Conservation (phyloP, 371 early-diverging fungal genomes). For the Lichtheimia ornata region DNA sequence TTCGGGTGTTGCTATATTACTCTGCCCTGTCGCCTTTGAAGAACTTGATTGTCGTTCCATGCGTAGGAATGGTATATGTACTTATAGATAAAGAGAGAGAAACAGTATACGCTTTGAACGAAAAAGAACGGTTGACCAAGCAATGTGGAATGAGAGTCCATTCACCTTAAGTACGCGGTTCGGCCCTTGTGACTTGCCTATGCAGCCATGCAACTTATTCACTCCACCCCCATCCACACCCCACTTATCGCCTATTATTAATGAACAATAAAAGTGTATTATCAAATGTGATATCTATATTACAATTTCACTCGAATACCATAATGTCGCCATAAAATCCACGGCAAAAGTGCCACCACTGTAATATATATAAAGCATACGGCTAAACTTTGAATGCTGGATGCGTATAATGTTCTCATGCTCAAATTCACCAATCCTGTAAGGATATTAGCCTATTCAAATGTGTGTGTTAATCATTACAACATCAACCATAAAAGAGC, state of each 20-base stretch:
- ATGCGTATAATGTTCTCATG: conserved; percentile 26
- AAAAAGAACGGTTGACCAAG: no score
- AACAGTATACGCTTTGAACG: no score
- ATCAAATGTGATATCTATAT: neutral
- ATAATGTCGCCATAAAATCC: conserved; percentile 21
- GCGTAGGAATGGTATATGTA: no score
- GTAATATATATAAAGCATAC: conserved; percentile 19
- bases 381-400: conserved; percentile 10
- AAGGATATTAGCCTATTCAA: conserved; percentile 22
- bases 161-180: no score
- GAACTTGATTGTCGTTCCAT: neutral
- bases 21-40: neutral
- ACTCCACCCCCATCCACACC: no score
- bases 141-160: no score
- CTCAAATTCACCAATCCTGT: conserved; percentile 24
- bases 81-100: no score
- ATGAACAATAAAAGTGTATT: neutral
- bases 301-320: conserved; percentile 11
- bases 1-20: conserved; percentile 2
- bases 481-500: neutral
- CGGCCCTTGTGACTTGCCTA: no score
- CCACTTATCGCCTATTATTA: no score
- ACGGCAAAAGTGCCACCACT: conserved; percentile 14
- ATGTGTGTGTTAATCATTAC: neutral
- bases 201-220: no score